A percentile compares a stretch with the other conserved stretches of the same genome.
Evolutionary conservation across 73 alveolate genomes (phyloP).

Genomic region (Uronychia setigera): DNA sequence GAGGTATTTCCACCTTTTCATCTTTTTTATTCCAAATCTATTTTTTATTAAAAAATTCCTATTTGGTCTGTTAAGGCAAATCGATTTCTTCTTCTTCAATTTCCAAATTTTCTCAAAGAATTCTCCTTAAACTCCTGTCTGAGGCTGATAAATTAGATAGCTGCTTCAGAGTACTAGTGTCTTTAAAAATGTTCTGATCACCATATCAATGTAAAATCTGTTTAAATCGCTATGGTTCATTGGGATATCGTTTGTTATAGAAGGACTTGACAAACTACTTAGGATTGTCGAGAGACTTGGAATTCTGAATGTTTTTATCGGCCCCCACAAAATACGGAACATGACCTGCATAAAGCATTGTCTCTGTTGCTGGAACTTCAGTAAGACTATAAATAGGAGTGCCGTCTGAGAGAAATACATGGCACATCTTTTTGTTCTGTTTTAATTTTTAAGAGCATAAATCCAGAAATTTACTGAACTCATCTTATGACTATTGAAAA

Average conservation of each 20-base stretch:
- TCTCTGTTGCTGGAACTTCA: constrained; percentile 25
- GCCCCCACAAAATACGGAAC: constrained; percentile 22
- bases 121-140: neutral
- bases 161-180: neutral
- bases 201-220: neutral
- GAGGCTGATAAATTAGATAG: neutral
- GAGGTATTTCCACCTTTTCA: neutral
- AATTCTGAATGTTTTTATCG: neutral
- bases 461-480: constrained; percentile 4
- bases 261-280: neutral
- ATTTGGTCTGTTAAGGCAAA: neutral
- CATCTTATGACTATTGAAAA: neutral
- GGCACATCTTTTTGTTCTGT: constrained; percentile 19
- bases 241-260: neutral
- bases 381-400: constrained; percentile 1
- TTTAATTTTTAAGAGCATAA: neutral
- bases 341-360: constrained; percentile 1
- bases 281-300: neutral
- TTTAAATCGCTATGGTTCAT: neutral
- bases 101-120: neutral
- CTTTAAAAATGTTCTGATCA: neutral
- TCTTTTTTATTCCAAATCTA: neutral
- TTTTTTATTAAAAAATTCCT: neutral
- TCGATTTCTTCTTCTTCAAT: neutral
- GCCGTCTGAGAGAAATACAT: constrained; percentile 23